A percentile compares a stretch with the other conserved stretches of the same genome.
Conservation (phyloP, 2,329 filamentous ascomycete species). For the Pseudopithomyces maydicus region DNA sequence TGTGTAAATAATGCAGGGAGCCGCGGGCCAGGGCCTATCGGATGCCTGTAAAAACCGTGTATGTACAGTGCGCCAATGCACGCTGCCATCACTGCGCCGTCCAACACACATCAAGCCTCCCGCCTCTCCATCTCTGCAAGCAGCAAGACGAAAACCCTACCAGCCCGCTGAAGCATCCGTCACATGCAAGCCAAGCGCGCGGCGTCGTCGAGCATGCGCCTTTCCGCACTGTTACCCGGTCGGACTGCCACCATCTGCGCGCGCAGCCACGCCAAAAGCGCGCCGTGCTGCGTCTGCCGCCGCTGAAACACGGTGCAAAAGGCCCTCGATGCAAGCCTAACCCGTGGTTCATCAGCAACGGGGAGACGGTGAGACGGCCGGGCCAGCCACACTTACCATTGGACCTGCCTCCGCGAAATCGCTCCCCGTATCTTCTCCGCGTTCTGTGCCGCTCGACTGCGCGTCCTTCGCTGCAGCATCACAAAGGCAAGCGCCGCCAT, state of each 20-base stretch:
- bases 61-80: not conserved
- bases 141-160: not conserved
- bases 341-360: slow-evolving; percentile 21
- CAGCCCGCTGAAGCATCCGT: slow-evolving; percentile 11
- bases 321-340: slow-evolving; percentile 71
- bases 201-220: slow-evolving; percentile 35
- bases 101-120: not conserved
- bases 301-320: slow-evolving; percentile 70
- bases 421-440: slow-evolving; percentile 46
- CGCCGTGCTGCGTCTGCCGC: slow-evolving; percentile 72
- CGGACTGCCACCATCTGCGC: slow-evolving; percentile 35
- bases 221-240: slow-evolving; percentile 33
- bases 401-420: slow-evolving; percentile 64
- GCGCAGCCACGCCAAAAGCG: slow-evolving; percentile 71
- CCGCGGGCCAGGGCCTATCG: slow-evolving; percentile 9
- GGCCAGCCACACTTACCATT: slow-evolving; percentile 60
- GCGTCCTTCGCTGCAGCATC: slow-evolving; percentile 63
- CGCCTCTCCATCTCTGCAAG: no score
- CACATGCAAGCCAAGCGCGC: slow-evolving; percentile 16
- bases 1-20: not conserved
- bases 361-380: slow-evolving; percentile 25
- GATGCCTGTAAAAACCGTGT: not conserved
- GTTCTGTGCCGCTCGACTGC: slow-evolving; percentile 55
- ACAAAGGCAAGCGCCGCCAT: slow-evolving; percentile 68
- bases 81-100: not conserved